Base-by-base conservation (phyloP, 2,329 filamentous ascomycete species). In the Pestalotiopsis sp. region DNA sequence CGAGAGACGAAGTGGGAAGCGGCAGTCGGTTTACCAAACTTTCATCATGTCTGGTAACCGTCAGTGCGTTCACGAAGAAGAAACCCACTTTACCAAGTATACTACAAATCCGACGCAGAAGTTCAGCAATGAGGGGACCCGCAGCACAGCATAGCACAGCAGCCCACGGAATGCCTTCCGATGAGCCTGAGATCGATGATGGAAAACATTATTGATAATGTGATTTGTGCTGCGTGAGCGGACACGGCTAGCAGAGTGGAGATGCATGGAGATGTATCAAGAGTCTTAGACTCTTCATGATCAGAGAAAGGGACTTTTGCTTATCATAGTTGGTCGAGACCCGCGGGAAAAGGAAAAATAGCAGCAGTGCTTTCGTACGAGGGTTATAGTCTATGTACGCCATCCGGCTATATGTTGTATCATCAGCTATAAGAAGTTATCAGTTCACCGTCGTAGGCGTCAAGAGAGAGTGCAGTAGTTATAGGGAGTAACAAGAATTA, bases 81-180 rank as follows among this genome's bases (percentile, higher is more conserved):
- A 49, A 23, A 17, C 6, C 20, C 9, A n/a, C 45, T 6, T 9
- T 52, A 17, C 11, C n/a, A n/a, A 6, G 7, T 52, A 9, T 36
- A 36, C 31, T 36, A 36, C 31, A 36, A 36, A 36, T 36, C 31
- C 31, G 31, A 36, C 9, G 31, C 2, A 36, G 9, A 36, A 36
- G 31, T 9, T 36, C 2, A 36, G 31, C 31, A 36, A 36, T 36
- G 45, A 17, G 13, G 20, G 14, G 45, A 20, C 57, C 25, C 23
- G 57, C 59, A 62, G 56, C 23, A 59, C 2, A 59, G 56, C 23
- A 36, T 36, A 36, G 7, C 56, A 59, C 20, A 25, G 23, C 38
- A 62, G 59, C 59, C n/a, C 38, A 31, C 59, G 59, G 59, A 20
- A 36, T 39, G 59, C 9, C 59, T 36, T 62, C 59, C 31, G 59